Percentiles rank a stretch among this genome's conserved stretches.
Conservation (phyloP, 176 grass and related monocot species). For the Phyllostachys edulis region DNA sequence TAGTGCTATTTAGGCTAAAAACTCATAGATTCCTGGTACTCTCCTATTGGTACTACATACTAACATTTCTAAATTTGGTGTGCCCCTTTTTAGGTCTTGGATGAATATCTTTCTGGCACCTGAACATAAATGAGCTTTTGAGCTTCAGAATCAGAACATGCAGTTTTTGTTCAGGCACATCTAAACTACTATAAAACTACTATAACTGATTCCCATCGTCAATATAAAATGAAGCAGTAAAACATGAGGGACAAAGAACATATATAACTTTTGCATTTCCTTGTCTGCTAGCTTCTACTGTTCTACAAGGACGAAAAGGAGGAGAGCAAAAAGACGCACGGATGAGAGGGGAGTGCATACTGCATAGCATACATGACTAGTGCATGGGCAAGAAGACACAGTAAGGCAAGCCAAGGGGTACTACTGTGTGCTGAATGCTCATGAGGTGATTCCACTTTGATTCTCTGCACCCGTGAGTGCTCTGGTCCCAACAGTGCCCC, state of each 20-base stretch:
- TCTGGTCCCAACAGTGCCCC: conserved; percentile 37
- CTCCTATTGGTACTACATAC: background rate
- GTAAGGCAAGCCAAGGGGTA: background rate
- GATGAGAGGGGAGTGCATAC: background rate
- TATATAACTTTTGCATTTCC: conserved; percentile 4
- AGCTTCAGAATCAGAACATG: background rate
- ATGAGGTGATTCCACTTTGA: conserved; percentile 49
- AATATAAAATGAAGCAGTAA: background rate
- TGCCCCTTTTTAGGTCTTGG: no score
- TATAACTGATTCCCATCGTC: background rate
- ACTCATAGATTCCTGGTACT: background rate
- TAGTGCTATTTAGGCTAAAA: no score
- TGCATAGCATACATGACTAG: conserved; percentile 14
- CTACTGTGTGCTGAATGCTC: background rate
- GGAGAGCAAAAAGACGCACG: background rate
- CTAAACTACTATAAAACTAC: no score
- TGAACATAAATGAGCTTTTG: background rate
- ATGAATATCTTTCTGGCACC: background rate
- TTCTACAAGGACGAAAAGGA: conserved; percentile 20
- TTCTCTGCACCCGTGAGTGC: conserved; percentile 53
- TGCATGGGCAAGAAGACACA: conserved; percentile 29
- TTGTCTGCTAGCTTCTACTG: conserved; percentile 2
- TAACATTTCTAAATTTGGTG: background rate
- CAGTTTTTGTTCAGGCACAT: background rate
- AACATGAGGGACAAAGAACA: background rate